phyloP scores from a whole-genome alignment of 2,329 filamentous ascomycete species.

The Colletotrichum coccodes region DNA sequence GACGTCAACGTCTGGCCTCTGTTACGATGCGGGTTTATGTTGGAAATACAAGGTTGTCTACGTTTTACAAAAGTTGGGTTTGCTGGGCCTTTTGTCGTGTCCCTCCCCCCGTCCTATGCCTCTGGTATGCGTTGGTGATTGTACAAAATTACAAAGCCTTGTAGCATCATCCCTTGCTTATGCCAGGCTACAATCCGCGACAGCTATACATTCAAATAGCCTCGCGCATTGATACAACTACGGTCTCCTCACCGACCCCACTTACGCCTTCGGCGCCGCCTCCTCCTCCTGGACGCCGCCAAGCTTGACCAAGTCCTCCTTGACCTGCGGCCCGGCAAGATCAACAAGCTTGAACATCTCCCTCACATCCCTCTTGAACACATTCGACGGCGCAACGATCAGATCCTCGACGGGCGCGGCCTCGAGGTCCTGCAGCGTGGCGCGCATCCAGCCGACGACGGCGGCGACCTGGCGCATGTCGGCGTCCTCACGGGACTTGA shows the following conservation, averaged over 20 bases:
- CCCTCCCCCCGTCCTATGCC: background rate
- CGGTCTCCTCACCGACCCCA: too few species aligned
- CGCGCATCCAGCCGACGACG: constrained; percentile 67
- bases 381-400: constrained; percentile 46
- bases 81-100: background rate
- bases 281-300: constrained; percentile 1
- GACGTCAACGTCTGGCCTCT: background rate
- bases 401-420: constrained; percentile 57
- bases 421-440: constrained; percentile 58
- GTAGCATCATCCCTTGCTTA: background rate
- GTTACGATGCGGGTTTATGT: too few species aligned
- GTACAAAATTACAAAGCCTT: constrained; percentile 39
- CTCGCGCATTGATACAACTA: background rate
- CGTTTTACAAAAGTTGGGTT: background rate
- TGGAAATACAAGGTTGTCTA: background rate
- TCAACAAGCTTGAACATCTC: constrained; percentile 52
- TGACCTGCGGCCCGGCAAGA: constrained; percentile 35
- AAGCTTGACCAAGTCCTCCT: constrained; percentile 17
- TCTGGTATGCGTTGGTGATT: constrained; percentile 26
- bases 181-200: background rate
- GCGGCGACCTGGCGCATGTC: constrained; percentile 62
- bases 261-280: constrained; percentile 35
- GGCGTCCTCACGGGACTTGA: constrained; percentile 71
- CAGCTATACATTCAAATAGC: background rate
- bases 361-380: constrained; percentile 55